Percentiles rank a stretch among this genome's conserved stretches.
Conservation (phyloP, 148 eudicot species). For the Chenopodium suecicum region DNA sequence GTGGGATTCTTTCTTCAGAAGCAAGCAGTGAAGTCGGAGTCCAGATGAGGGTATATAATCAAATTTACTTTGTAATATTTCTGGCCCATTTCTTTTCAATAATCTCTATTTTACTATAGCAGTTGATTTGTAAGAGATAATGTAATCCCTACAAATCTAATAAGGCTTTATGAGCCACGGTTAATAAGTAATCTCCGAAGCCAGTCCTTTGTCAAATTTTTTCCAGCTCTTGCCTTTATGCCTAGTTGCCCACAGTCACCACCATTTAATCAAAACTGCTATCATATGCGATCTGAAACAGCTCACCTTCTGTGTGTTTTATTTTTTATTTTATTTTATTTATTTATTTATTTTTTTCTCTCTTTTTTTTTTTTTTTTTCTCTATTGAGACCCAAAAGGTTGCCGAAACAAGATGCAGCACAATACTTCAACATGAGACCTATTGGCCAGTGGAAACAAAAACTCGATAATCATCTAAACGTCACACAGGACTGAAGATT, state of each 20-base stretch:
- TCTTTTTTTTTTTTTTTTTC: too few species aligned
- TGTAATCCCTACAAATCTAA: neutral
- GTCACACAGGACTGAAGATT: too few species aligned
- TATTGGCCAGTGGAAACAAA: too few species aligned
- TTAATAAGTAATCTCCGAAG: neutral
- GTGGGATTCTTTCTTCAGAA: slow-evolving; percentile 28
- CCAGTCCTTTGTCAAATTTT: neutral
- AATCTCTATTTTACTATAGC: neutral
- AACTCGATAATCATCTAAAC: too few species aligned
- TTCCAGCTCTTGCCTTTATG: neutral
- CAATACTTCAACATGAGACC: neutral
- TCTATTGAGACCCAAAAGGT: neutral
- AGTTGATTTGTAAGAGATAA: neutral
- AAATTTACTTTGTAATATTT: neutral
- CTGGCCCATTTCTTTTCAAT: neutral
- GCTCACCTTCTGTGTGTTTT: neutral
- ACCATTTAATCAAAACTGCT: neutral
- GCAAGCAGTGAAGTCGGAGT: neutral
- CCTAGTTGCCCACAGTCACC: neutral
- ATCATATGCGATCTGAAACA: neutral
- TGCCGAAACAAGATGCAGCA: neutral
- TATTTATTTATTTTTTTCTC: too few species aligned
- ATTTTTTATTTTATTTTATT: too few species aligned
- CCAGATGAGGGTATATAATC: neutral
- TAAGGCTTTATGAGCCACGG: neutral